Evolutionary conservation across 1,284 basidiomycete species (phyloP).

Genomic region (Leccinum pachyderme): DNA sequence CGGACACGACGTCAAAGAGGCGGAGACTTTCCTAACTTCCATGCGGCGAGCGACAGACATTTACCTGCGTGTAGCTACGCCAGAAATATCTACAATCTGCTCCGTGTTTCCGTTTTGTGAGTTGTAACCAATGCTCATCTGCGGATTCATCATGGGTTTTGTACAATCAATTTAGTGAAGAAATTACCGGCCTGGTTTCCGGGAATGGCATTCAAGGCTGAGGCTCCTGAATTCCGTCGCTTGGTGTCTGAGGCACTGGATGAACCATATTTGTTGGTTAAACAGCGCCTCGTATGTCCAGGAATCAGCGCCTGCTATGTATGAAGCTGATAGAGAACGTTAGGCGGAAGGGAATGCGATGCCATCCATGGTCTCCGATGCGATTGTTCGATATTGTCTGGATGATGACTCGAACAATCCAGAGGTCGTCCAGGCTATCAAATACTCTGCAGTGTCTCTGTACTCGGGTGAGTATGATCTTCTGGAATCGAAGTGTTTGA

Average conservation of each 20-base stretch:
- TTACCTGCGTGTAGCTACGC: not conserved
- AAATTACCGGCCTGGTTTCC: not conserved
- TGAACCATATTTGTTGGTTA: not conserved
- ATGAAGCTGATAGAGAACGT: not conserved
- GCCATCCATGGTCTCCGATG: not conserved
- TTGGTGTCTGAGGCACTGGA: not conserved
- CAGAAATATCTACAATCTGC: not conserved
- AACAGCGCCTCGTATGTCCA: not conserved
- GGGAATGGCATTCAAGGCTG: not conserved
- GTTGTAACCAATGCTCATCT: not conserved
- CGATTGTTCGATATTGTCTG: not conserved
- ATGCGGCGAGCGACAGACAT: not conserved
- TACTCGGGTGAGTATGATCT: conserved; percentile 15
- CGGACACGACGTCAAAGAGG: not conserved
- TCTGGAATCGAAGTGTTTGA: not conserved
- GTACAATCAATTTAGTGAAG: not conserved
- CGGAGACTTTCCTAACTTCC: not conserved
- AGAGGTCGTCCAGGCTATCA: not conserved
- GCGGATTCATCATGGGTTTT: not conserved
- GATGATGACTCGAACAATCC: not conserved
- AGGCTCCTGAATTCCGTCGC: not conserved
- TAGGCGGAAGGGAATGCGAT: not conserved
- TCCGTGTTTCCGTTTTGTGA: not conserved
- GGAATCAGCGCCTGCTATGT: not conserved
- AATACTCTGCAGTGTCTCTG: not conserved